Percentiles rank a stretch among this genome's conserved stretches.
Conservation (phyloP, 106 monocot genomes). For the Dactylorhiza incarnata region DNA sequence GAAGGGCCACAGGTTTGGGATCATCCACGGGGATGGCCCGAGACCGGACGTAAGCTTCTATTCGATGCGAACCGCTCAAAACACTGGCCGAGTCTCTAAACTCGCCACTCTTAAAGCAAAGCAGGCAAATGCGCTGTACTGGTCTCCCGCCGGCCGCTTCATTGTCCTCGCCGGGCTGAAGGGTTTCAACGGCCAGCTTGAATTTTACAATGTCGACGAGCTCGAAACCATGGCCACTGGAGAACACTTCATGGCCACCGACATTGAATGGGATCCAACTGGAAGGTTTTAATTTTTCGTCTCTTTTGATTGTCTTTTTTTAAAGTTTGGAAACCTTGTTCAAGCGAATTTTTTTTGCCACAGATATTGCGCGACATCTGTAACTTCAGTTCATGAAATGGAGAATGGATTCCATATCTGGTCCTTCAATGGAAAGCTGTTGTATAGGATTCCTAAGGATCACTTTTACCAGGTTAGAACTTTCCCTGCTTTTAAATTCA, state of each 20-base stretch:
- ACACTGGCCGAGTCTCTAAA: conserved; percentile 68
- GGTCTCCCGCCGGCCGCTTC: conserved; percentile 81
- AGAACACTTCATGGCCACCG: conserved; percentile 95
- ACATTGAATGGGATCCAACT: conserved; percentile 92
- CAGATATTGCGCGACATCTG: conserved; percentile 77
- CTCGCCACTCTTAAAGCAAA: conserved; percentile 84
- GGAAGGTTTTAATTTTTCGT: conserved; percentile 45
- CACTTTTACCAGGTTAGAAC: conserved; percentile 76
- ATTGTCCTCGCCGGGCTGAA: conserved; percentile 84
- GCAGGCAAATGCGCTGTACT: conserved; percentile 84
- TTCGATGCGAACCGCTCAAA: conserved; percentile 62
- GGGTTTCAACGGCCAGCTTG: conserved; percentile 87
- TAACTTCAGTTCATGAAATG: conserved; percentile 92
- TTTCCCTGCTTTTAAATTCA: neutral
- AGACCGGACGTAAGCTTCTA: conserved; percentile 84
- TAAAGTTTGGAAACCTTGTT: neutral
- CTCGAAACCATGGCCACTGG: conserved; percentile 85
- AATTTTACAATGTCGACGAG: conserved; percentile 94
- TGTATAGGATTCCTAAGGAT: conserved; percentile 74
- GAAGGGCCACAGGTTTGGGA: conserved; percentile 83
- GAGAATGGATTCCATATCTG: conserved; percentile 93
- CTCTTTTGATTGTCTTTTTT: neutral
- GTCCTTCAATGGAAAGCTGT: conserved; percentile 84
- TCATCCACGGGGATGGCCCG: conserved; percentile 84
- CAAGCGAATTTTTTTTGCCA: neutral